These are phyloP conservation scores for Striga hermonthica DNA, from an alignment of 305 asterid genomes.

Conservation along the genomic window DNA sequence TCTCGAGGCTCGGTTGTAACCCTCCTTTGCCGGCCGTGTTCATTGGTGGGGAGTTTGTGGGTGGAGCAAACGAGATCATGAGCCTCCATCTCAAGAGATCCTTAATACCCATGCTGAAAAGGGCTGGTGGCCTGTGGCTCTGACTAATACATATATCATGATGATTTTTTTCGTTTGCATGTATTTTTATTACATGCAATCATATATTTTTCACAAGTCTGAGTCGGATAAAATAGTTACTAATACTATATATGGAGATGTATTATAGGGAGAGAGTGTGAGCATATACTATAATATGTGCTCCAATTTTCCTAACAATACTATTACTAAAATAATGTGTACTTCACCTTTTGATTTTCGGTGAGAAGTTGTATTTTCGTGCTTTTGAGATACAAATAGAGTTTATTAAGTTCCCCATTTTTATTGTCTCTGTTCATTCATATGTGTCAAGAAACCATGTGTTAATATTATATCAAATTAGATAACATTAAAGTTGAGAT, in stretches of 20 bases:
- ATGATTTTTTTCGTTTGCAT: constrained; percentile 4
- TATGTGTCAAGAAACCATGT: too few relatives aligned
- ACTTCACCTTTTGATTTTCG: constrained; percentile 30
- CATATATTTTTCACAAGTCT: background rate
- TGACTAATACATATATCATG: constrained; percentile 16
- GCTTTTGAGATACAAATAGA: constrained; percentile 8
- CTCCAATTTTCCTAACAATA: constrained; percentile 32
- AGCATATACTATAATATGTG: constrained; percentile 12
- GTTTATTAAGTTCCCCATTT: constrained; percentile 11
- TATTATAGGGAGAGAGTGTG: constrained; percentile 26
- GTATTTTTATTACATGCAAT: constrained; percentile 27
- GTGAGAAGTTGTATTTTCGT: constrained; percentile 30
- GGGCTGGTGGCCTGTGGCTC: constrained; percentile 75
- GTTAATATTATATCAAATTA: too few relatives aligned
- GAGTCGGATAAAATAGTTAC: constrained; percentile 29
- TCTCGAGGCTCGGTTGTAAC: constrained; percentile 44
- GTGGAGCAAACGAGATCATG: constrained; percentile 69
- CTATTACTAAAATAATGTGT: constrained; percentile 20
- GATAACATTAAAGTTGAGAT: too few relatives aligned
- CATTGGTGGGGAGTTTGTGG: constrained; percentile 64
- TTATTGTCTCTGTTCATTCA: background rate
- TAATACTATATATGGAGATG: too few relatives aligned
- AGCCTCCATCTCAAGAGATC: constrained; percentile 63
- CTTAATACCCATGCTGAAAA: constrained; percentile 56
- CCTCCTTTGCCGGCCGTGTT: constrained; percentile 65